Evolutionary conservation across 2,329 filamentous ascomycete genomes (phyloP).

Genomic region (Didymellaceae sp.): DNA sequence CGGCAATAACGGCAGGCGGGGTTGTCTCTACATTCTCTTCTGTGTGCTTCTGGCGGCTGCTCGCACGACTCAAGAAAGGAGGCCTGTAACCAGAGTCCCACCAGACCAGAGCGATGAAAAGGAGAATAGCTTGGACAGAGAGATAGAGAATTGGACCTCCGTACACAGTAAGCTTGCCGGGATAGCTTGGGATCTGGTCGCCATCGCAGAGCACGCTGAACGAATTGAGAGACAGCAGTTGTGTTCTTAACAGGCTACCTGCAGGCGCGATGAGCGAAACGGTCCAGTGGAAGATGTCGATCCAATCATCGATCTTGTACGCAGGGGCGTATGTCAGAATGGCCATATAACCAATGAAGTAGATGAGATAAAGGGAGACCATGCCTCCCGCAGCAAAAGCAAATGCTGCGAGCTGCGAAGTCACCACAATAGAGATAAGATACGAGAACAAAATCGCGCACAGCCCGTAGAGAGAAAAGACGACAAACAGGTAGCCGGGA

Average conservation of each 20-base stretch:
- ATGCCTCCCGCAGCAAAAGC: conserved; percentile 81
- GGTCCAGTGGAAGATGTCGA: conserved; percentile 76
- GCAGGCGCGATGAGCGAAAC: conserved; percentile 78
- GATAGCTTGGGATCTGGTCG: conserved; percentile 68
- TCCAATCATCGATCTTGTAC: conserved; percentile 68
- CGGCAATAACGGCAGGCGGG: conserved; percentile 66
- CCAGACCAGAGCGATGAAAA: conserved; percentile 79
- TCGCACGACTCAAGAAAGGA: conserved; percentile 55
- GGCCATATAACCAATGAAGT: conserved; percentile 57
- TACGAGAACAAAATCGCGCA: conserved; percentile 80
- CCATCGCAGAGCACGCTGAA: conserved; percentile 79
- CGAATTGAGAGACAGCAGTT: conserved; percentile 81
- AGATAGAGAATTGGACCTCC: conserved; percentile 87
- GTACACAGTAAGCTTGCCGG: conserved; percentile 74
- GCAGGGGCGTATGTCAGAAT: conserved; percentile 78
- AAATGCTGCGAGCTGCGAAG: conserved; percentile 82
- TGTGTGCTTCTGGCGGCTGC: conserved; percentile 47
- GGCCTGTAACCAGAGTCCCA: conserved; percentile 74
- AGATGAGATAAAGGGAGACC: conserved; percentile 59
- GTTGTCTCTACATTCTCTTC: conserved; percentile 54
- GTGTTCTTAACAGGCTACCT: conserved; percentile 73
- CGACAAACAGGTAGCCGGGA: conserved; percentile 79
- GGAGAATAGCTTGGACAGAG: conserved; percentile 71
- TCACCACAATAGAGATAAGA: conserved; percentile 78
- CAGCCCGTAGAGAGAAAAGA: conserved; percentile 82